phyloP scores from a whole-genome alignment of 2,329 filamentous ascomycete genomes.

The Fusarium nodosum region DNA sequence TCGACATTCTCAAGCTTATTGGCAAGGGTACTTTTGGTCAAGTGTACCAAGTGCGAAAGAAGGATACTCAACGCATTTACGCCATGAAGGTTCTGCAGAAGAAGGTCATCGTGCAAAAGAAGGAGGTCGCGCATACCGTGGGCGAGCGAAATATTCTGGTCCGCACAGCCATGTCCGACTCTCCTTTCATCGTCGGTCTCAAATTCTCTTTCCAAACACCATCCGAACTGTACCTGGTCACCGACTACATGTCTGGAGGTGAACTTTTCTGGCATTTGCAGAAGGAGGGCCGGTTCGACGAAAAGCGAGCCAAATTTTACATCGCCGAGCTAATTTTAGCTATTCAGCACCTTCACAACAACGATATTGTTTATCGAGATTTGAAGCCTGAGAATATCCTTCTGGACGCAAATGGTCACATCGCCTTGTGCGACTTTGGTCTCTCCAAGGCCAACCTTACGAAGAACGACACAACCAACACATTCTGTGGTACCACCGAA shows the following conservation, averaged over 20 bases:
- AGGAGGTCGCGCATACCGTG: conserved; percentile 96
- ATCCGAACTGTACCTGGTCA: conserved; percentile 96
- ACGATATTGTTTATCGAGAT: conserved; percentile 98
- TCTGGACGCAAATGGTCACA: conserved; percentile 96
- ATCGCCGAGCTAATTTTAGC: conserved; percentile 97
- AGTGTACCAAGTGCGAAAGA: conserved; percentile 98
- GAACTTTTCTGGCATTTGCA: conserved; percentile 99
- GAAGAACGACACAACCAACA: conserved; percentile 98
- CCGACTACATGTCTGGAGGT: conserved; percentile 99
- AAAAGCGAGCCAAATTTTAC: conserved; percentile 97
- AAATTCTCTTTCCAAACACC: conserved; percentile 99
- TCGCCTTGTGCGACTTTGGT: conserved; percentile 97
- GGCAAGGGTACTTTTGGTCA: conserved; percentile 99
- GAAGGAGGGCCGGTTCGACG: conserved; percentile 95
- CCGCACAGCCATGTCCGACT: conserved; percentile 93
- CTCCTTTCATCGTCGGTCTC: conserved; percentile 95
- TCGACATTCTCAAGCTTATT: conserved; percentile 95
- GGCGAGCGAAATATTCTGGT: conserved; percentile 98
- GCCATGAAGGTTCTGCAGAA: conserved; percentile 99
- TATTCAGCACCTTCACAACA: conserved; percentile 93
- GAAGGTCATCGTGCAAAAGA: conserved; percentile 99
- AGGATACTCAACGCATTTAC: conserved; percentile 94
- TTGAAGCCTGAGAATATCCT: conserved; percentile 98
- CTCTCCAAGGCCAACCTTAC: conserved; percentile 97
- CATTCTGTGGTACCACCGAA: conserved; percentile 98